A percentile compares a stretch with the other conserved stretches of the same genome.
These are phyloP conservation scores for Pyrenula aspistea DNA, from an alignment of 495 filamentous ascomycete genomes.

Conservation along the genomic window DNA sequence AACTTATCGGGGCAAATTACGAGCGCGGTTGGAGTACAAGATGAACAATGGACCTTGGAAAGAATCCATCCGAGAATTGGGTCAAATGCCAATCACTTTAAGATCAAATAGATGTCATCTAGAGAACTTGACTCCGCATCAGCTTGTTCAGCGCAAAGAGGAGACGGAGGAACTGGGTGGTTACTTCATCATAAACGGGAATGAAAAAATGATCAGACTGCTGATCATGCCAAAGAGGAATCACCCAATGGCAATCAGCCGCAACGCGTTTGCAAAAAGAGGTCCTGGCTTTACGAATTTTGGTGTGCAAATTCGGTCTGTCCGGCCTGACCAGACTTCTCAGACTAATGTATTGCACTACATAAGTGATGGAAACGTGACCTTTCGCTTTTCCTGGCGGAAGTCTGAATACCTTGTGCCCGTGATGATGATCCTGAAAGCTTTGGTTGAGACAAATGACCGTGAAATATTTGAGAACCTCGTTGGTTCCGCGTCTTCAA, in stretches of 20 bases:
- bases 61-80: slow-evolving; percentile 70
- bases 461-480: slow-evolving; percentile 88
- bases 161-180: slow-evolving; percentile 88
- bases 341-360: slow-evolving; percentile 97
- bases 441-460: slow-evolving; percentile 89
- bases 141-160: slow-evolving; percentile 76
- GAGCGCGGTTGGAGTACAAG: slow-evolving; percentile 64
- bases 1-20: slow-evolving; percentile 79
- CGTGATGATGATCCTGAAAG: slow-evolving; percentile 93
- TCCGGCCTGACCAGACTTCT: slow-evolving; percentile 89
- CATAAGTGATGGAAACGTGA: slow-evolving; percentile 86
- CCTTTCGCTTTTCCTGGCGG: slow-evolving; percentile 93
- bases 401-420: slow-evolving; percentile 93
- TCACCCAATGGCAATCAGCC: slow-evolving; percentile 85
- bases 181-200: slow-evolving; percentile 63
- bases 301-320: slow-evolving; percentile 82
- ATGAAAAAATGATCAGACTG: slow-evolving; percentile 88
- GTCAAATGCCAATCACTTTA: slow-evolving; percentile 85
- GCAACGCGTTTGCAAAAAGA: slow-evolving; percentile 75
- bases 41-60: slow-evolving; percentile 78
- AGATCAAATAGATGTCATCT: slow-evolving; percentile 85
- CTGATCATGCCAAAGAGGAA: slow-evolving; percentile 81
- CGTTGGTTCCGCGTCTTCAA: slow-evolving; percentile 58
- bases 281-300: slow-evolving; percentile 77
- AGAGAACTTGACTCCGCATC: slow-evolving; percentile 66